Evolutionary conservation across 2,329 filamentous ascomycete species (phyloP).

Genomic region (Cercospora sesami): DNA sequence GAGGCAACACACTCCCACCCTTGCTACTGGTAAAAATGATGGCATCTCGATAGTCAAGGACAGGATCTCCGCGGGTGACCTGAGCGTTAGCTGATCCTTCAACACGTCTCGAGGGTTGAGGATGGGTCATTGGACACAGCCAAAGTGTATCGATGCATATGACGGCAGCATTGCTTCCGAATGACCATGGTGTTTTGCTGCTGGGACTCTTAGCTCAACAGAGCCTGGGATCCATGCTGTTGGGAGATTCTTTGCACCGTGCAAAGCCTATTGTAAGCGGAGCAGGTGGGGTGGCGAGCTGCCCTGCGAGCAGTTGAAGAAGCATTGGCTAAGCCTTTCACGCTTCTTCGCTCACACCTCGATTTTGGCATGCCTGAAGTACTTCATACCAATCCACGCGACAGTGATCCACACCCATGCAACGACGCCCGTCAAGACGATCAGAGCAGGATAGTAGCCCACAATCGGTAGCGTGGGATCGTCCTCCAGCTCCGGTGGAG

Average conservation of each 20-base stretch:
- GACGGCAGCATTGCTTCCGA: neutral
- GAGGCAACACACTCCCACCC: neutral
- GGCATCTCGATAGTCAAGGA: neutral
- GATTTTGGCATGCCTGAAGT: constrained; percentile 96
- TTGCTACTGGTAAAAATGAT: neutral
- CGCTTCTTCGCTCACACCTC: constrained; percentile 45
- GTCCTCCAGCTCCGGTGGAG: constrained; percentile 90
- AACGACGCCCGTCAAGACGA: constrained; percentile 92
- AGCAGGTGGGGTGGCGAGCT: neutral
- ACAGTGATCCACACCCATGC: constrained; percentile 98
- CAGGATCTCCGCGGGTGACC: neutral
- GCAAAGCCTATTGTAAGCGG: neutral
- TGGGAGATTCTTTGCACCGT: neutral
- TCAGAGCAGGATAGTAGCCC: constrained; percentile 92
- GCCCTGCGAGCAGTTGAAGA: neutral
- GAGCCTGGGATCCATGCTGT: neutral
- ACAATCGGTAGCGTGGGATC: constrained; percentile 93
- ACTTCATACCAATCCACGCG: constrained; percentile 99
- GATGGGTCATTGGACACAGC: neutral
- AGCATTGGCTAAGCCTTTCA: neutral
- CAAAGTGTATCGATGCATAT: neutral
- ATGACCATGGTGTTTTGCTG: neutral
- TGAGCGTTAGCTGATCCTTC: neutral
- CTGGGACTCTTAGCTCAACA: neutral
- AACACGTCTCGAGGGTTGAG: neutral